Percentiles rank a stretch among this genome's conserved stretches.
Conservation (phyloP, 805 yeast genomes). For the Metschnikowia continentalis region DNA sequence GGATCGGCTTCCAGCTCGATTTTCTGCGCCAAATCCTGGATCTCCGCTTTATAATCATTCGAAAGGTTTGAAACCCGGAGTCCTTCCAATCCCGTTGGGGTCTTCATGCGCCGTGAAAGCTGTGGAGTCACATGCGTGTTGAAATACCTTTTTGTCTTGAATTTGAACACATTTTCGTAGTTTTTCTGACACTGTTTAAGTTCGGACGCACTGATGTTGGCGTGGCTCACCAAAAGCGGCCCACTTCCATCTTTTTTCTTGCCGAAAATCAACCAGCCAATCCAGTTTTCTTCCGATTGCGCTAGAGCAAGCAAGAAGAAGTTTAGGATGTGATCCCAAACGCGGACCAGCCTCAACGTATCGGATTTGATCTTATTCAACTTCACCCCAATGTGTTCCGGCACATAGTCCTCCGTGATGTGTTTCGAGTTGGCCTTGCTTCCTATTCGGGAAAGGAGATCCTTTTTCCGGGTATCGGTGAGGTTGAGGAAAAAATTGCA, state of each 20-base stretch:
- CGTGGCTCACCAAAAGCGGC: slow-evolving; percentile 23
- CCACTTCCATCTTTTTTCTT: slow-evolving; percentile 28
- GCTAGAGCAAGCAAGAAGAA: slow-evolving; percentile 25
- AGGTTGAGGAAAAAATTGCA: slow-evolving; percentile 29
- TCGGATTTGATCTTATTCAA: slow-evolving; percentile 27
- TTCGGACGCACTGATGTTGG: slow-evolving; percentile 20
- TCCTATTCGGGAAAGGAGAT: slow-evolving; percentile 18
- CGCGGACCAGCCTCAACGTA: slow-evolving; percentile 19
- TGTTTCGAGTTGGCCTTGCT: slow-evolving; percentile 34
- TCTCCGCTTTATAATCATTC: slow-evolving; percentile 1
- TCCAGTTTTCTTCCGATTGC: slow-evolving; percentile 33
- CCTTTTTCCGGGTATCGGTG: slow-evolving; percentile 20
- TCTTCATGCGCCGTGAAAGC: slow-evolving; percentile 37
- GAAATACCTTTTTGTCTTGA: slow-evolving; percentile 35
- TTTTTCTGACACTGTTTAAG: slow-evolving; percentile 18
- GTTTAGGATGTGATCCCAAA: slow-evolving; percentile 25
- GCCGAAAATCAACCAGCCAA: slow-evolving; percentile 38
- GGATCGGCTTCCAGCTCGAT: slow-evolving; percentile 11
- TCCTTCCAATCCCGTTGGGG: slow-evolving; percentile 27
- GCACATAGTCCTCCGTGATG: slow-evolving; percentile 30
- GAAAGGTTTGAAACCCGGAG: slow-evolving; percentile 9
- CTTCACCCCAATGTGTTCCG: slow-evolving; percentile 21
- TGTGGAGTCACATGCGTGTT: slow-evolving; percentile 41
- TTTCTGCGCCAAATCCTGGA: slow-evolving; percentile 8
- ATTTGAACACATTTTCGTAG: slow-evolving; percentile 22